Base-by-base conservation (phyloP, 805 yeast genomes). In the Middelhovenomyces tepae region DNA sequence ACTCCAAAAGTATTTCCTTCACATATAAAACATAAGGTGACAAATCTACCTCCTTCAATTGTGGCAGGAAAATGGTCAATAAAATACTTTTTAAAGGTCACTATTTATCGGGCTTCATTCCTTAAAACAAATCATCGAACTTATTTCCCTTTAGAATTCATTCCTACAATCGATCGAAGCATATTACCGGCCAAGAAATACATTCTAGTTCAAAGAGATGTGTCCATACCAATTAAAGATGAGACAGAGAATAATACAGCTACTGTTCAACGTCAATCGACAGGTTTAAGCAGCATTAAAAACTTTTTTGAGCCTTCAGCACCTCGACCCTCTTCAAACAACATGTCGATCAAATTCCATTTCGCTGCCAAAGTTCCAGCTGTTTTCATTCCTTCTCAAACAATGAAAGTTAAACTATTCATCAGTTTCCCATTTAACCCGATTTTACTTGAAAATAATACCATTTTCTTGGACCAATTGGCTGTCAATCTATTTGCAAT, bases 51-150 rank as follows among this genome's bases (percentile, higher is more conserved):
- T n/a, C 33, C 52, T 13, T 42, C 53, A 3, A 57, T 50, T n/a
- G 14, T 47, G 32, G 45, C 44, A 21, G 43, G 40, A 22, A 31
- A 27, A 8, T 49, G 46, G 8, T 36, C 45, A 7, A 53, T 73
- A 31, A 59, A 63, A 36, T 76, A 76, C 48, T 75, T 67, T 46
- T 62, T 77, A 35, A 75, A 76, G 51, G 79, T 65, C 7, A 75
- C 82, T 1, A 75, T 75, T 25, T 70, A 69, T 37, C 48, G 76
- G 28, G 53, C 75, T 2, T 62, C 74, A 2, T 46, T 73, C 20
- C 56, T 71, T 36, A 65, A 66, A 35, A 32, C 61, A 16, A 75
- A 73, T 38, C 45, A 66, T 20, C 56, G 81, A 23, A 50, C 64
- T 7, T 49, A 48, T 30, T 64, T 63, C 28, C 78, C 76, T 4